Evolutionary conservation across 768 basidiomycete genomes (phyloP), one percentile per base, ranked within the genome.

Genomic region (Tephrocybe sp.): DNA sequence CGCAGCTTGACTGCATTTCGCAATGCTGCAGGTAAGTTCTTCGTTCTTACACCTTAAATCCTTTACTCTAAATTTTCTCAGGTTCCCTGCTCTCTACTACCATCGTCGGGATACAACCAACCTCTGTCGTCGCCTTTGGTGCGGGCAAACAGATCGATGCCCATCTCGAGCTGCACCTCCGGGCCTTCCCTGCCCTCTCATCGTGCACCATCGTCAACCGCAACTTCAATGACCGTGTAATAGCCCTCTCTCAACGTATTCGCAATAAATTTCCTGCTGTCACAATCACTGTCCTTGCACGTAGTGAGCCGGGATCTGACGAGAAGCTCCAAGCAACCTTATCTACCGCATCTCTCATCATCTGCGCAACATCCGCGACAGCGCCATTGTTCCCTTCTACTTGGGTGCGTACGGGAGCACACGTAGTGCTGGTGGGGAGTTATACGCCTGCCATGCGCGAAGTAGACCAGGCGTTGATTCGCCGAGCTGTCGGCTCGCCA

Each of bases 391-490:
- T 95, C 65, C 80, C 83, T 2, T 80, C 83, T 0, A 61, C 73
- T 0, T 85, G 83, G 75, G 81, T 92, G 10, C 70, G 73, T 3
- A 64, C 76, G 1, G 83, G 84, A 0, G 76, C 87, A 0, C 88
- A 90, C 57, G 59, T 95, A 28, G 81, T 91, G 50, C 70, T 94
- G 2, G 80, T 92, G 23, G 92, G 93, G 4, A 90, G 88, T 50
- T 95, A 90, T 62, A 93, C 76, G 15, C 88, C 88, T 1, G 62
- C 69, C 2, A 96, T 95, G 93, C 77, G 74, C 37, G 93, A 96
- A 63, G 79, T 93, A 6, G 84, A 88, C 23, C 64, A 59, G 0
- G 70, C 67, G 0, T 73, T 93, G 12, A 66, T 94, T 10, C 60
- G 66, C 23, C 72, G 88, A 2, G 83, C 85, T 0, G 46, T 68